Percentiles rank a stretch among this genome's conserved stretches.
Conservation (phyloP, 2,329 filamentous ascomycete genomes). For the Exophiala mesophila region DNA sequence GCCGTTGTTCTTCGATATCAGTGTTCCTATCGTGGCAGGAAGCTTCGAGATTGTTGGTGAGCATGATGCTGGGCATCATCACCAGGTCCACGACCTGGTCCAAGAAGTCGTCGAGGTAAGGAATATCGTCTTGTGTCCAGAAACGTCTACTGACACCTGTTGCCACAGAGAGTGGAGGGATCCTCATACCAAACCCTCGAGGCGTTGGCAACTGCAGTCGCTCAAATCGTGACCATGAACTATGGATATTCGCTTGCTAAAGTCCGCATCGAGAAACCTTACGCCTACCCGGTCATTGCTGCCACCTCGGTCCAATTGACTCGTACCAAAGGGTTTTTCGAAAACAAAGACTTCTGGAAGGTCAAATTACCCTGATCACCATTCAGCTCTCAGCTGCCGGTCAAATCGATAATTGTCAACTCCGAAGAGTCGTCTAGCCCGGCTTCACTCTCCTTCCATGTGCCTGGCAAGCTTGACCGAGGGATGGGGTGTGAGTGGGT, state of each 20-base stretch:
- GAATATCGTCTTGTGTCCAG: too few species aligned
- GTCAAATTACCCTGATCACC: conserved; percentile 22
- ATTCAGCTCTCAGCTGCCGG: conserved; percentile 9
- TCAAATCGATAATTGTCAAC: conserved; percentile 25
- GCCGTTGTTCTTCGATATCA: conserved; percentile 40
- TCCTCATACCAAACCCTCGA: conserved; percentile 49
- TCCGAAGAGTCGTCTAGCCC: conserved; percentile 12
- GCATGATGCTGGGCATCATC: conserved; percentile 9
- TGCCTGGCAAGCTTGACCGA: conserved; percentile 34
- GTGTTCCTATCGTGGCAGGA: conserved; percentile 21
- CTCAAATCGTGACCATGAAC: conserved; percentile 42
- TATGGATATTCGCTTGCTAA: conserved; percentile 44
- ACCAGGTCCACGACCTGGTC: conserved; percentile 34
- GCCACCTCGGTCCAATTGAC: conserved; percentile 47
- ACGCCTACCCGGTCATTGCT: conserved; percentile 46
- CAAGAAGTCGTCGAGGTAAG: conserved; percentile 38
- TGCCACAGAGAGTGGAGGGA: conserved; percentile 39
- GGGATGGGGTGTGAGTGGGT: conserved; percentile 27
- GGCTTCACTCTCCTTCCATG: conserved; percentile 30
- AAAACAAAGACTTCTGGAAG: conserved; percentile 29
- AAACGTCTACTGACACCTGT: conserved; percentile 6
- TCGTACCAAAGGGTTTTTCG: conserved; percentile 42
- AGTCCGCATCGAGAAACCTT: conserved; percentile 47
- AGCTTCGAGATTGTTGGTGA: conserved; percentile 9
- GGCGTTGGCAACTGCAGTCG: conserved; percentile 46